Base-by-base conservation (phyloP, 768 basidiomycete genomes). In the Pleurotus eryngii region DNA sequence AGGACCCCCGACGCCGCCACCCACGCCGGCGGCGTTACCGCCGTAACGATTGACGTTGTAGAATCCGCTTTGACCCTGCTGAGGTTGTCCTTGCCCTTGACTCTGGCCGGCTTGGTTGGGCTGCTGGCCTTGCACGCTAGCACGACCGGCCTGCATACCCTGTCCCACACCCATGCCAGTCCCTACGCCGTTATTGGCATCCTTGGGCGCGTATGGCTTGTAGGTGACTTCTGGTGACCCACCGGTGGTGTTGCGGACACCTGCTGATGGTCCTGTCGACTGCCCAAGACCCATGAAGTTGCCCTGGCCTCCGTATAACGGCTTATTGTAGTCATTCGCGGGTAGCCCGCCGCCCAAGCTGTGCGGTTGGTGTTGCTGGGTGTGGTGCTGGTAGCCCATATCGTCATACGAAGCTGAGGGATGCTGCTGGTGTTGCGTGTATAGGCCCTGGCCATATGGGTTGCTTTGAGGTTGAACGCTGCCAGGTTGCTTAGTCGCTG, bases 161-260 rank as follows among this genome's bases (percentile, higher is more conserved):
- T 59, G 58, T 5, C 75, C 69, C 8, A 73, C 74, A 18, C 75
- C 76, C 30, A 78, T 74, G 4, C 78, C 76, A 17, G 76, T 74
- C 12, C 79, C 75, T 38, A 76, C 77, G 38, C 77, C 75, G 17
- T 76, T 72, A 2, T 79, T 76, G 43, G 81, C 81, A 55, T 88
- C 89, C 74, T 89, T 89, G 15, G 79, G 74, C 3, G 80, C 81
- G 65, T 90, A 91, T 9, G 87, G 85, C 66, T 92, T 91, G 72
- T 89, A 91, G 14, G 86, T 73, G 6, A 83, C 73, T 70, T 91
- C 90, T 1, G 89, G 89, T 5, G 88, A 89, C 12, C 77, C 75
- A 35, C 79, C 81, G 17, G 77, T 75, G 12, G 80, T 72, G 4
- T 68, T 68, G 7, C 75, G 72, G 15, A 65, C 64, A 0, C 68